Percentiles rank a stretch among this genome's conserved stretches.
Conservation (phyloP, 495 filamentous ascomycete species). For the Tricharina praecox region DNA sequence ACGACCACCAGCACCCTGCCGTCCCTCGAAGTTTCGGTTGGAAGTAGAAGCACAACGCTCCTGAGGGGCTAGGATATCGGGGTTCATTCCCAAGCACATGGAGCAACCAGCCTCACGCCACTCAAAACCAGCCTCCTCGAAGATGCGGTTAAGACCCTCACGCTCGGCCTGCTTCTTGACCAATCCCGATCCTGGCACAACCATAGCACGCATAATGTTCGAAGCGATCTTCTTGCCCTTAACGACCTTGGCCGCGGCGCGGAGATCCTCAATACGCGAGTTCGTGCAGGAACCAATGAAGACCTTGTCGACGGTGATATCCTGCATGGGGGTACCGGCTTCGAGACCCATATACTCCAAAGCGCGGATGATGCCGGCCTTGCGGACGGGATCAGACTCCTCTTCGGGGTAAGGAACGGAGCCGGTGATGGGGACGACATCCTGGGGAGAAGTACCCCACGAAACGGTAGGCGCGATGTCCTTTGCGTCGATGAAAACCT, state of each 20-base stretch:
- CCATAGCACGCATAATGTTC: conserved; percentile 85
- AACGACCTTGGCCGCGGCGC: conserved; percentile 68
- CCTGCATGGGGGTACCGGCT: conserved; percentile 73
- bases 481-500: conserved; percentile 73
- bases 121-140: conserved; percentile 82
- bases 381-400: conserved; percentile 60
- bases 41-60: conserved; percentile 91
- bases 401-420: conserved; percentile 76
- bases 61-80: conserved; percentile 83
- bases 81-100: conserved; percentile 99
- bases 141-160: conserved; percentile 86
- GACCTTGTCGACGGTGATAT: conserved; percentile 80
- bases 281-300: conserved; percentile 99
- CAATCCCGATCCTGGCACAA: conserved; percentile 87
- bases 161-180: conserved; percentile 85
- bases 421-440: conserved; percentile 84
- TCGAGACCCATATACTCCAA: conserved; percentile 92
- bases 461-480: conserved; percentile 88
- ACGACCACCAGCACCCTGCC: conserved; percentile 81
- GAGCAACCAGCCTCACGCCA: conserved; percentile 97
- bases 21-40: conserved; percentile 95
- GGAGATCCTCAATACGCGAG: conserved; percentile 87
- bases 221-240: conserved; percentile 68
- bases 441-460: conserved; percentile 94
- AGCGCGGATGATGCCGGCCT: conserved; percentile 57